Evolutionary conservation across 1,139 yeast species (phyloP), one percentile per base, ranked within the genome.

Genomic region (Saccharomyces hybrid): DNA sequence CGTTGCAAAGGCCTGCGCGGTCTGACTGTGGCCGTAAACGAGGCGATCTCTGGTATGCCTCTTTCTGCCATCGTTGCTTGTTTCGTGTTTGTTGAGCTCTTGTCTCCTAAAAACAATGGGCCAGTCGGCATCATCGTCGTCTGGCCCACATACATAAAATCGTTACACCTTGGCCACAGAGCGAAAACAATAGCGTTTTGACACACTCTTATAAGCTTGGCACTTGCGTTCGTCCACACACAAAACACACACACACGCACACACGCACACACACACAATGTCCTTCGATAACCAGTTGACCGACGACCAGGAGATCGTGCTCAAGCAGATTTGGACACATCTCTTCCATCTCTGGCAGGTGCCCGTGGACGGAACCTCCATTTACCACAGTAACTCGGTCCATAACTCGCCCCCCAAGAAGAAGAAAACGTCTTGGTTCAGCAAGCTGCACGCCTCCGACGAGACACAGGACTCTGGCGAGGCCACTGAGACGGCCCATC

Each of bases 301-400:
- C 11, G 71, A 75, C 1, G 83, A 81, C 44, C 85, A 88, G 70
- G 95, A 86, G 63, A 72, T 77, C 53, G 76, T 76, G 44, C 76
- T 89, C 61, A 88, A 88, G 70, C 91, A 87, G 65, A 76, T 83
- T 51, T 86, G 95, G 93, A 82, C 86, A 44, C 79, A 82, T 57
- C 64, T 85, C 49, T 71, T 88, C 57, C 79, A 78, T 55, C 80
- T 76, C 53, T 77, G 83, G 74, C 93, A 89, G 2, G 76, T 82
- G 53, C 77, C 78, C 2, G 76, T 83, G 9, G 71, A 71, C 41
- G 68, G 79, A 32, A 68, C 72, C 8, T 48, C 49, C 16, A 66
- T 61, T 16, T 65, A 60, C 50, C 55, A 26, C 9, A 26, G 50
- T 59, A 34, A 56, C 57, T 28, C 29, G 2, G n/a, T 47, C 25